These are phyloP conservation scores for Nothophaeocryptopus gaeumannii DNA, from an alignment of 2,329 filamentous ascomycete species.

Conservation along the genomic window DNA sequence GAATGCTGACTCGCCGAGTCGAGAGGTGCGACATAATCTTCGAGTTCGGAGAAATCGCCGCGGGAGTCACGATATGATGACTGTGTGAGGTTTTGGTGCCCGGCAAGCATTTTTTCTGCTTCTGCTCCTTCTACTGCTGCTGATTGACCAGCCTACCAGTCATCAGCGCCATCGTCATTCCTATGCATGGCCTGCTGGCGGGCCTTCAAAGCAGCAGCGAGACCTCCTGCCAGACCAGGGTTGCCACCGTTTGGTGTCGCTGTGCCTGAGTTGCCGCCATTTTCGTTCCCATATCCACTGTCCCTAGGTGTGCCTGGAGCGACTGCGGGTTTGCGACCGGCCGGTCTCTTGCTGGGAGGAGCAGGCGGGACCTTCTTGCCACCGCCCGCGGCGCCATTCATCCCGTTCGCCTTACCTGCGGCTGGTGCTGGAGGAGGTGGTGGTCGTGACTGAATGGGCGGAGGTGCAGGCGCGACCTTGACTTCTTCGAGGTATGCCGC, in stretches of 20 bases:
- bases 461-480: constrained; percentile 53
- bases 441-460: constrained; percentile 48
- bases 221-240: constrained; percentile 47
- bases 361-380: constrained; percentile 65
- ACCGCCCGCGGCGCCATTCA: constrained; percentile 37
- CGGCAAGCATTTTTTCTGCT: no score
- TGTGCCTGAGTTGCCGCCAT: constrained; percentile 30
- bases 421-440: constrained; percentile 63
- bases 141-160: constrained; percentile 29
- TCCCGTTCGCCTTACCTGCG: neutral
- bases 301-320: constrained; percentile 68
- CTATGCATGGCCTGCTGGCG: constrained; percentile 50
- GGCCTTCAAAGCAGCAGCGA: constrained; percentile 50
- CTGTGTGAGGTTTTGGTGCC: no score
- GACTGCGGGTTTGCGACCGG: constrained; percentile 67
- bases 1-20: no score
- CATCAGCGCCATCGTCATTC: constrained; percentile 38
- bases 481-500: constrained; percentile 91
- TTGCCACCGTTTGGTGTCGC: constrained; percentile 40
- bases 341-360: constrained; percentile 77
- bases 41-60: no score
- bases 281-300: constrained; percentile 46
- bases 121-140: no score
- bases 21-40: no score
- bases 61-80: no score